Evolutionary conservation across 495 filamentous ascomycete genomes (phyloP).

Genomic region (Talaromyces wortmannii): DNA sequence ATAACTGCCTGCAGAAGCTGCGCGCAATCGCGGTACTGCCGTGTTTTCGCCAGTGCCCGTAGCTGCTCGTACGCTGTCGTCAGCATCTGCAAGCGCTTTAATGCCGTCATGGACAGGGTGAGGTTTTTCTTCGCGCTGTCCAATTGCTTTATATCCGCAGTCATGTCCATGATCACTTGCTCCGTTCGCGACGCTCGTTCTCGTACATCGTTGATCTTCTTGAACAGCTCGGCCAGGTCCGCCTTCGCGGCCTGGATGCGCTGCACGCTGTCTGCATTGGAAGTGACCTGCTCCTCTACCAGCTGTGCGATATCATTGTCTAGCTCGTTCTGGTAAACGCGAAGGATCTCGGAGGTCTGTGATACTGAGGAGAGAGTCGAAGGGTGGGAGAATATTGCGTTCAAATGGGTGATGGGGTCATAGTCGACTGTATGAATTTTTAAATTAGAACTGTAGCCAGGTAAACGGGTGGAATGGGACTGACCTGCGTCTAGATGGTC

Average conservation of each 20-base stretch:
- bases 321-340: constrained; percentile 76
- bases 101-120: constrained; percentile 93
- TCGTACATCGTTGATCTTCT: constrained; percentile 91
- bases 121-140: constrained; percentile 96
- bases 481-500: constrained; percentile 41
- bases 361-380: constrained; percentile 76
- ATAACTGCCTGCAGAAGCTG: constrained; percentile 92
- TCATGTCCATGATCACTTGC: constrained; percentile 96
- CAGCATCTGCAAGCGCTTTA: constrained; percentile 97
- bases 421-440: constrained; percentile 65
- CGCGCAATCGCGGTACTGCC: constrained; percentile 95
- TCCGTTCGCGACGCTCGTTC: constrained; percentile 87
- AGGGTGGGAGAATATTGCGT: constrained; percentile 87
- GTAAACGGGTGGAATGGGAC: neutral
- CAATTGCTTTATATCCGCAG: constrained; percentile 95
- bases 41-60: constrained; percentile 68
- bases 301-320: constrained; percentile 70
- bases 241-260: constrained; percentile 85
- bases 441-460: constrained; percentile 6
- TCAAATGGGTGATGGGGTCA: constrained; percentile 88
- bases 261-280: constrained; percentile 79
- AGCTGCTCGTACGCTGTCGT: constrained; percentile 98
- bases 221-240: constrained; percentile 84
- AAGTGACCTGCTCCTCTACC: constrained; percentile 74
- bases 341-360: constrained; percentile 63